Conservation (phyloP, 768 basidiomycete genomes). For the Tricholoma sp. region DNA sequence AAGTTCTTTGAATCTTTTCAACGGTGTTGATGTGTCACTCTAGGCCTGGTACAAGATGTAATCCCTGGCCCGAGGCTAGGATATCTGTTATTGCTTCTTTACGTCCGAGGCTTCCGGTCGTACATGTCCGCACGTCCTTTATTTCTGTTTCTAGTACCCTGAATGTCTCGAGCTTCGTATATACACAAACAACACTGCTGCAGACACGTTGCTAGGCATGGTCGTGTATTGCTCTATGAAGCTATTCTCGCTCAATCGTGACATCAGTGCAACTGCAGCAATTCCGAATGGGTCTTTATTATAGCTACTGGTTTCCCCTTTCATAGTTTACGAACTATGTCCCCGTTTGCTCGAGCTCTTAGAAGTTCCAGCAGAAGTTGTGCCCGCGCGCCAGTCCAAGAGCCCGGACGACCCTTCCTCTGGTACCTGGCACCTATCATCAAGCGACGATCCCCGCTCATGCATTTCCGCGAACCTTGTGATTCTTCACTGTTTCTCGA, state of each 20-base stretch:
- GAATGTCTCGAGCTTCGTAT: neutral
- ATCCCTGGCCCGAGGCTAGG: neutral
- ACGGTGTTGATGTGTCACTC: neutral
- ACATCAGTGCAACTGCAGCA: neutral
- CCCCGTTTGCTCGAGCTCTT: neutral
- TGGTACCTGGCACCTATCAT: neutral
- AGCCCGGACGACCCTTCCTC: neutral
- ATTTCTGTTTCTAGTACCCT: neutral
- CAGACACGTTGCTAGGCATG: neutral
- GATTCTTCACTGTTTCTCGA: neutral
- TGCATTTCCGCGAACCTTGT: neutral
- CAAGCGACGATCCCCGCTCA: neutral
- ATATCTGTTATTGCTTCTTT: neutral
- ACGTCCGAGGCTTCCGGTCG: neutral
- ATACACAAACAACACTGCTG: neutral
- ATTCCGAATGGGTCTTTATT: neutral
- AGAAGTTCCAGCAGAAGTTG: too few relatives aligned
- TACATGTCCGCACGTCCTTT: neutral
- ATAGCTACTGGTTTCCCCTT: neutral
- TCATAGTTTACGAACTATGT: neutral
- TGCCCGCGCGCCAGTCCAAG: too few relatives aligned
- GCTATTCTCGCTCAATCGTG: neutral
- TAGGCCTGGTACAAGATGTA: neutral
- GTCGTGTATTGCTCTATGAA: neutral
- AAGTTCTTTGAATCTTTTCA: neutral